A percentile compares a stretch with the other conserved stretches of the same genome.
Evolutionary conservation across 2,329 filamentous ascomycete genomes (phyloP).

Genomic region (Colletotrichum sp.): DNA sequence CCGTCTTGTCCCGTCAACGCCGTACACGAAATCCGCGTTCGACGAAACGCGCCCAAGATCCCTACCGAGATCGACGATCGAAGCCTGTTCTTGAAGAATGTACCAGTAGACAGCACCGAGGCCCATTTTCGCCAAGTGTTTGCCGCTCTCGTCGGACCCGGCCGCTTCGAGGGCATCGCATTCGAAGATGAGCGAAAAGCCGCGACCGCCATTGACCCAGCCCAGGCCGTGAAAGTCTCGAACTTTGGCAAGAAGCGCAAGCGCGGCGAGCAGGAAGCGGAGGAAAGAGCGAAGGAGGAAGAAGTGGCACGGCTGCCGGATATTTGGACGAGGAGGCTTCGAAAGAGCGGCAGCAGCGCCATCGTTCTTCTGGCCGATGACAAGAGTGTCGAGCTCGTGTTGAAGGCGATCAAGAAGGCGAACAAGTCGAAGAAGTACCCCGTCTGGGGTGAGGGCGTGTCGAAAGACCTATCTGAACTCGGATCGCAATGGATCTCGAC

Average conservation of each 20-base stretch:
- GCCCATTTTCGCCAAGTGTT: constrained; percentile 79
- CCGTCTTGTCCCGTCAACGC: constrained; percentile 65
- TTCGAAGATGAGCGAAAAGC: constrained; percentile 70
- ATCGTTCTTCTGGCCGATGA: constrained; percentile 85
- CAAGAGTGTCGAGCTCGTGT: constrained; percentile 74
- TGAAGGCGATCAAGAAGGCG: constrained; percentile 75
- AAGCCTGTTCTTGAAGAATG: constrained; percentile 89
- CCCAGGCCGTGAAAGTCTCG: constrained; percentile 42
- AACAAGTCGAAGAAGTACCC: constrained; percentile 65
- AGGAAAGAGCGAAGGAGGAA: constrained; percentile 58
- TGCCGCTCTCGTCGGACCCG: constrained; percentile 73
- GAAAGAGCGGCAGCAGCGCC: constrained; percentile 77
- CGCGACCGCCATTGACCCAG: constrained; percentile 47
- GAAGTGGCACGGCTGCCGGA: constrained; percentile 68
- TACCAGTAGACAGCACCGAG: constrained; percentile 84
- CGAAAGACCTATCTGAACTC: constrained; percentile 60
- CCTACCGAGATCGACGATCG: constrained; percentile 75
- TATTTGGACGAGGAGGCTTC: constrained; percentile 75
- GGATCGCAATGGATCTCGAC: constrained; percentile 63
- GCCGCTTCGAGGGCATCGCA: constrained; percentile 76
- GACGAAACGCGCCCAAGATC: constrained; percentile 80
- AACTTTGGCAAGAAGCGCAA: constrained; percentile 57
- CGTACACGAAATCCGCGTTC: constrained; percentile 86
- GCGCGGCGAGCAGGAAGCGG: constrained; percentile 61
- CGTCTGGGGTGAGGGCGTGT: constrained; percentile 70